Evolutionary conservation across 2,329 filamentous ascomycete genomes (phyloP), one percentile per base, ranked within the genome.

Genomic region (Paraconiothyrium sp.): DNA sequence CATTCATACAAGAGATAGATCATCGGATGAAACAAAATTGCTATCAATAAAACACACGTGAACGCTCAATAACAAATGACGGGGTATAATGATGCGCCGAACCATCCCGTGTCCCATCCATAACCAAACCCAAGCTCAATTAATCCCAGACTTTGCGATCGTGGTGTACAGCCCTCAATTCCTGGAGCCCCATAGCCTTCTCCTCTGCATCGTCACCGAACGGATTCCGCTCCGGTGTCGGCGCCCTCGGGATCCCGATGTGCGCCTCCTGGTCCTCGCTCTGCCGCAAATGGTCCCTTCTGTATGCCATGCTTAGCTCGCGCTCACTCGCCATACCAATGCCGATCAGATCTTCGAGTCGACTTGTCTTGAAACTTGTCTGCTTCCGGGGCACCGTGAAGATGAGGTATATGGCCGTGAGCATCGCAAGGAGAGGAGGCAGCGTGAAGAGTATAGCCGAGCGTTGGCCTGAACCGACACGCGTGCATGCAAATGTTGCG

Each of bases 301-400:
- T 39, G 16, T 52, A 60, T 14, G 58, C 58, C 37, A 57, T 46
- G 47, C 49, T 60, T 6, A 50, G 46, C 34, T 60, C 52, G 27
- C 52, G 44, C 20, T 60, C 52, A 7, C 35, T 57, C 13, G 58
- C 58, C 58, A 60, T 57, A 7, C 58, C 58, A n/a, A 60, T 60
- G 8, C 46, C 52, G 16, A 60, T 60, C 11, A 60, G 16, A 22
- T 60, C 58, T 0, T 51, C 58, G 11, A 60, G 34, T 7, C 52
- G 46, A 32, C 52, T 60, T 1, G 58, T 60, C 22, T 60, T 57
- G 37, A 49, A 60, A 22, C 32, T 60, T 1, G 58, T 60, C 13
- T 34, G 20, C 32, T 60, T 30, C 11, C 46, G 30, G 32, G 58
- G 58, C 35, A 60, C 52, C 4, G 52, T 52, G 39, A 50, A 52